Conservation (phyloP, 257 asterid species). For the Solanum corneliomulleri region DNA sequence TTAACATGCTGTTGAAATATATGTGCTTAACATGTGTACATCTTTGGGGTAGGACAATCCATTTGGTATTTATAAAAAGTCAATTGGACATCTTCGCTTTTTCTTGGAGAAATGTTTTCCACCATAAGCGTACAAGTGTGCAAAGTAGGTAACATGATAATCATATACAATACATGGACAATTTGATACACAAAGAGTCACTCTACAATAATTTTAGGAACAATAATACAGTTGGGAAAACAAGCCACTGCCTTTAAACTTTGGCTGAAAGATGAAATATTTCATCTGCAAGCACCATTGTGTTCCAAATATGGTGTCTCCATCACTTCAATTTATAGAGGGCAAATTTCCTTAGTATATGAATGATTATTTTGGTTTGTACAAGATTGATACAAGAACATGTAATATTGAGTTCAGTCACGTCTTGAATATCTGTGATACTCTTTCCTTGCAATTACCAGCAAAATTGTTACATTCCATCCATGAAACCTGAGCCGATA, state of each 20-base stretch:
- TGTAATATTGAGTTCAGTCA: constrained; percentile 8
- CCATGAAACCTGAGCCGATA: too few species aligned
- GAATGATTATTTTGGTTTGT: not conserved
- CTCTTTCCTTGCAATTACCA: too few species aligned
- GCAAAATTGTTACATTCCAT: too few species aligned
- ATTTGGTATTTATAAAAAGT: not conserved
- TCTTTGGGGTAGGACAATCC: not conserved
- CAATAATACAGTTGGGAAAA: not conserved
- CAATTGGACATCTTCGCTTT: not conserved
- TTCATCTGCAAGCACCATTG: not conserved
- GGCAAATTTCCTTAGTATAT: not conserved
- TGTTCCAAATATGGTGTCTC: not conserved
- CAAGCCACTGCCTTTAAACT: not conserved
- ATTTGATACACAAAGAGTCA: not conserved
- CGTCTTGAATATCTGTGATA: too few species aligned
- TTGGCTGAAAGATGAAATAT: not conserved
- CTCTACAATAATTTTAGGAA: not conserved
- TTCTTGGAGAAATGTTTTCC: not conserved
- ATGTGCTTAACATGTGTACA: not conserved
- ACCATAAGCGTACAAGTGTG: not conserved
- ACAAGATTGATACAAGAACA: not conserved
- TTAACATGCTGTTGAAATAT: not conserved
- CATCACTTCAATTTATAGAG: not conserved
- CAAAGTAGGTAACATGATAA: not conserved
- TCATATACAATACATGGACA: not conserved